Conservation (phyloP, 805 yeast species). For the Saccharomycopsis fermentans region DNA sequence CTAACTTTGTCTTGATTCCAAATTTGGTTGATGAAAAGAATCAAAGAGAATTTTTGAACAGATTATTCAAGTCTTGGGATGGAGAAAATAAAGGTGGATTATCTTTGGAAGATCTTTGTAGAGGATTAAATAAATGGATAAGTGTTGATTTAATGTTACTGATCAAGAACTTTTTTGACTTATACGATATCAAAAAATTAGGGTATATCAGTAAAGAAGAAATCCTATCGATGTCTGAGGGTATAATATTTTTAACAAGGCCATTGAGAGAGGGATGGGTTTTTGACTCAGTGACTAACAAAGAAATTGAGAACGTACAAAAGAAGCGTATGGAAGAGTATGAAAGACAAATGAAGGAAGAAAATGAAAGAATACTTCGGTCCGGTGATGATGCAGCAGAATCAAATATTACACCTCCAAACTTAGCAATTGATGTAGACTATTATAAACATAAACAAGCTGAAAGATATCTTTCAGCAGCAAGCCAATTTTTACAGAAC, state of each 20-base stretch:
- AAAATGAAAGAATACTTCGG: constrained; percentile 16
- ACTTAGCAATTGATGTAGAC: constrained; percentile 53
- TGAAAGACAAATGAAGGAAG: constrained; percentile 25
- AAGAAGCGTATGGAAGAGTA: constrained; percentile 49
- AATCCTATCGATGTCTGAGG: constrained; percentile 79
- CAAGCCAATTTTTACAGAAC: constrained; percentile 75
- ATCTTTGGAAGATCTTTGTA: constrained; percentile 56
- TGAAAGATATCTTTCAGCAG: constrained; percentile 78
- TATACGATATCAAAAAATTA: constrained; percentile 53
- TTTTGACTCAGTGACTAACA: constrained; percentile 56
- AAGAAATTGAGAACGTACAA: constrained; percentile 52
- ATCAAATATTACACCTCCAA: constrained; percentile 43
- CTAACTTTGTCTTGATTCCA: constrained; percentile 56
- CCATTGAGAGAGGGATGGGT: constrained; percentile 73
- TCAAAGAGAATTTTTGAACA: constrained; percentile 41
- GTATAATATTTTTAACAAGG: constrained; percentile 65
- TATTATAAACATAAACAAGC: constrained; percentile 52
- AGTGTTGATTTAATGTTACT: constrained; percentile 70
- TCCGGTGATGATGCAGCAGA: constrained; percentile 23
- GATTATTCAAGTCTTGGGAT: constrained; percentile 69
- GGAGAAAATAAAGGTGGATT: constrained; percentile 42
- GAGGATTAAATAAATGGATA: constrained; percentile 60
- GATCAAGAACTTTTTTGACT: constrained; percentile 66
- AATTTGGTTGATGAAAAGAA: constrained; percentile 30
- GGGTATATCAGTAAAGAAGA: constrained; percentile 69